A percentile compares a stretch with the other conserved stretches of the same genome.
These are phyloP conservation scores for Akanthomyces uredinophilus DNA, from an alignment of 2,329 filamentous ascomycete species.

Conservation along the genomic window DNA sequence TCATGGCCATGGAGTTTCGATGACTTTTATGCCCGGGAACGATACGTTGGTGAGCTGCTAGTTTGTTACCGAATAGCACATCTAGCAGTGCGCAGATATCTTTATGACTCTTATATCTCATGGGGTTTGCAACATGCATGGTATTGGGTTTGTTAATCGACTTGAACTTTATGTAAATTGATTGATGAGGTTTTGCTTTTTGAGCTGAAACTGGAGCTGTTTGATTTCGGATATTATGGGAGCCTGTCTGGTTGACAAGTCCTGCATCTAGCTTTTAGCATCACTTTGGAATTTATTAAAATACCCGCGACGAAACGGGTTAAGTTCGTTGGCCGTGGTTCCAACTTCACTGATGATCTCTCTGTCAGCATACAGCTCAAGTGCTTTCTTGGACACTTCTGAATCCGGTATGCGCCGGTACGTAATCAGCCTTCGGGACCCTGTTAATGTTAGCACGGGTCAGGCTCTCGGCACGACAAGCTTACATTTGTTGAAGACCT, in stretches of 20 bases:
- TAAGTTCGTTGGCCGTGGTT: slow-evolving; percentile 53
- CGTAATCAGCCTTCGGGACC: slow-evolving; percentile 84
- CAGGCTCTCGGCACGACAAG: neutral
- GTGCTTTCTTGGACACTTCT: slow-evolving; percentile 42
- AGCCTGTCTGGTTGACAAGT: slow-evolving; percentile 5
- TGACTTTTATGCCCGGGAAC: slow-evolving; percentile 20
- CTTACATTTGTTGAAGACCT: slow-evolving; percentile 84
- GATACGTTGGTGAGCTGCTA: neutral
- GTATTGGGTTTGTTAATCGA: neutral
- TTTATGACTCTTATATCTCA: neutral
- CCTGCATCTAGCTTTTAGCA: slow-evolving; percentile 21
- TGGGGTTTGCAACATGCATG: slow-evolving; percentile 4
- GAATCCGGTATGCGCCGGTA: slow-evolving; percentile 67
- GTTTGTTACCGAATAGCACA: neutral
- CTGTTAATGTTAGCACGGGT: slow-evolving; percentile 35
- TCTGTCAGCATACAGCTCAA: slow-evolving; percentile 32
- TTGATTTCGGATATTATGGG: slow-evolving; percentile 10
- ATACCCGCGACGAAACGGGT: slow-evolving; percentile 55
- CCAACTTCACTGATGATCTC: slow-evolving; percentile 32
- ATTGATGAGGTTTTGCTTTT: slow-evolving; percentile 10
- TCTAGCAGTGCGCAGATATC: neutral
- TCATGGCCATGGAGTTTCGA: slow-evolving; percentile 77
- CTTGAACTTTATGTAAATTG: neutral
- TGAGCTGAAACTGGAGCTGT: slow-evolving; percentile 2
- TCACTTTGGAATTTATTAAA: slow-evolving; percentile 48